Evolutionary conservation across 805 yeast genomes (phyloP), one percentile per base, ranked within the genome.

Genomic region (Zygosaccharomyces gambellarensis): DNA sequence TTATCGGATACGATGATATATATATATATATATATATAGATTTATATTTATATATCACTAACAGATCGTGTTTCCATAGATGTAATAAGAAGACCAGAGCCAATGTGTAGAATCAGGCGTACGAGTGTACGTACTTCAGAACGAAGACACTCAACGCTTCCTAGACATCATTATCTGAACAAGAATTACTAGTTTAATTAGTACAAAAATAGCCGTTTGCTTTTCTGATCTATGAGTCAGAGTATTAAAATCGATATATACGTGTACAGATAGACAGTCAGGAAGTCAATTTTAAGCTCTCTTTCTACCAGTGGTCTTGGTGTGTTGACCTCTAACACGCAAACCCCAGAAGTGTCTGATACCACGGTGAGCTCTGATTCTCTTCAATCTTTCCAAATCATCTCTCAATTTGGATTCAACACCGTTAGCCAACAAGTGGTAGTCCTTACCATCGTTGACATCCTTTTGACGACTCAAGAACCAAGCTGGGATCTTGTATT

Each of bases 331-430:
- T 85, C 99, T 90, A 78, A 95, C 99, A 83, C 94, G 94, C 77
- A 94, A 82, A 77, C 97, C 97, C 98, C 97, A 94, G 92, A 85
- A 90, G 84, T 94, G 99, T 86, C 99, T 90, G 79, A 94, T 86
- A 92, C 99, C 99, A 81, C 98, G 85, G 94, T 94, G 99, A 73
- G 98, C 82, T 85, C 99, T 95, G 87, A 95, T 94, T 82, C 94
- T 94, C 96, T 95, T 95, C 79, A 94, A 83, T 85, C 98, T 92
- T 83, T 94, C 99, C 77, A 94, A 83, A 75, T 94, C 99, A 75
- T 94, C 99, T 88, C 99, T 94, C 78, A 94, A 87, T 82, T 94
- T 94, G 70, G 96, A 87, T 82, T 95, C 99, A 77, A 94, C 82
- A 84, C 88, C 88, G 92, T 94, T 94, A 69, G 98, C 98, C 71